These are phyloP conservation scores for Glebionis coronaria DNA, from an alignment of 129 eudicot genomes.

Conservation along the genomic window DNA sequence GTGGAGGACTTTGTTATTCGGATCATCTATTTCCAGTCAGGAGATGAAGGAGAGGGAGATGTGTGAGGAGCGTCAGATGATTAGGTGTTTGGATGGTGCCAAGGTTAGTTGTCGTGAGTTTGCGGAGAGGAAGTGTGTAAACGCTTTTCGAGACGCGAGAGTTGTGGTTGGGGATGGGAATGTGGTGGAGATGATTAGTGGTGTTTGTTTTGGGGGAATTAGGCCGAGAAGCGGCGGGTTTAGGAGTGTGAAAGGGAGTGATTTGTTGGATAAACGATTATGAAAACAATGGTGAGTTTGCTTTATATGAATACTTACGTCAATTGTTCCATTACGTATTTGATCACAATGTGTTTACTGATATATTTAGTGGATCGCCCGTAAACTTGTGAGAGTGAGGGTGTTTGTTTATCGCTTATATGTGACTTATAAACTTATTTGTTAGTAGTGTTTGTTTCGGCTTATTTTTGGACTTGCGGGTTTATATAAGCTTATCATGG, in stretches of 20 bases:
- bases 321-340: not conserved
- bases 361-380: too few relatives aligned
- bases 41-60: conserved; percentile 41
- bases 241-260: conserved; percentile 48
- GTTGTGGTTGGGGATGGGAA: conserved; percentile 26
- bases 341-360: not conserved
- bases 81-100: conserved; percentile 45
- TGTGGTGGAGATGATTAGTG: conserved; percentile 40
- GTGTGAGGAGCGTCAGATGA: conserved; percentile 76
- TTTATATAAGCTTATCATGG: too few relatives aligned
- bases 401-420: too few relatives aligned
- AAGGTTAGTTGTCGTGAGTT: conserved; percentile 46
- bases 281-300: not conserved
- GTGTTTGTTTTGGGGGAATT: conserved; percentile 34
- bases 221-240: conserved; percentile 30
- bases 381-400: too few relatives aligned
- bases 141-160: conserved; percentile 54
- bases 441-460: too few relatives aligned
- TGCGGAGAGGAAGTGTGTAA: conserved; percentile 53
- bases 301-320: not conserved
- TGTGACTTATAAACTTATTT: too few relatives aligned
- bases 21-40: conserved; percentile 14
- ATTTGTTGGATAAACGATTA: conserved; percentile 33
- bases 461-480: too few relatives aligned
- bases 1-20: conserved; percentile 50